Evolutionary conservation across 768 basidiomycete genomes (phyloP), one percentile per base, ranked within the genome.

Genomic region (Tephrocybe rancida): DNA sequence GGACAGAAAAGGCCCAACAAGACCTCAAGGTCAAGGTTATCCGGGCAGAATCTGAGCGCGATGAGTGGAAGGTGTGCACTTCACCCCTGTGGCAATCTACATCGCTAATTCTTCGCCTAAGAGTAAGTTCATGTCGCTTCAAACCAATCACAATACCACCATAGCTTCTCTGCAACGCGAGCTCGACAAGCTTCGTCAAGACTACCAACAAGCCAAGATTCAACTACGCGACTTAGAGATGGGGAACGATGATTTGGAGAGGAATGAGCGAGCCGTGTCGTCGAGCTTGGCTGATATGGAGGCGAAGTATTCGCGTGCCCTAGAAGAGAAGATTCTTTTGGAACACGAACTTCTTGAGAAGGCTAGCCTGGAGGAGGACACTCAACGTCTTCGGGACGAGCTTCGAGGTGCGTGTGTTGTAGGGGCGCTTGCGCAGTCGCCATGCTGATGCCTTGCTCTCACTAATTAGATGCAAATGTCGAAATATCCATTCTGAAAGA

Each of bases 231-330:
- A 98, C 68, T 77, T 97, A 26, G 96, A 98, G 72, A 90, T 98
- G 85, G 96, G 96, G 43, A 98, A 97, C 64, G 97, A 99, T 64
- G 95, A 98, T 72, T 78, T 99, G 53, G 97, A 98, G 67, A 81
- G 95, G 57, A 95, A 90, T 68, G 96, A 98, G 66, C 84, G 97
- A 25, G 90, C 90, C 46, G 88, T 91, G 37, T 83, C 88, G 8
- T 92, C 88, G 44, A 90, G 83, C 61, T 71, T 95, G 61, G 89
- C 88, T 3, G 90, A 91, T 66, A 77, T 92, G 62, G 95, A 97
- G 72, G 76, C 83, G 61, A 93, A 88, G 68, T 96, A 98, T 73
- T 86, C 94, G 54, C 83, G 87, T 48, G 90, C 89, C 1, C 76
- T 98, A 29, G 97, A 99, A 70, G 95, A 98, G 74, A 98, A 98